Evolutionary conservation across 140 eudicot species (phyloP), one percentile per base, ranked within the genome.

Genomic region (Senecio squalidus): DNA sequence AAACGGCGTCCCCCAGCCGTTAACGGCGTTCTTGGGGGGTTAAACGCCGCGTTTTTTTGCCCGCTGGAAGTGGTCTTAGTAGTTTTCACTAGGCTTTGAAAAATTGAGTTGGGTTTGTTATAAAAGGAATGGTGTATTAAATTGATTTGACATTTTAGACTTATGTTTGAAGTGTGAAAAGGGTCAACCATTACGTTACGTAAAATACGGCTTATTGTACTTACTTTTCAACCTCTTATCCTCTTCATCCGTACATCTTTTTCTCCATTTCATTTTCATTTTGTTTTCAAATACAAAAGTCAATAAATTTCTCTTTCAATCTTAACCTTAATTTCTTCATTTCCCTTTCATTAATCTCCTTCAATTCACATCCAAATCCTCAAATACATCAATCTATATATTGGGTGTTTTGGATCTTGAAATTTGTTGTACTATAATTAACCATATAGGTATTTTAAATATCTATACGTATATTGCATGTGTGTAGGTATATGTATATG

Each of bases 171-270:
- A 60, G 25, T 41, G 9, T 31, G 3, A 65, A 65, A 60, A 60
- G 50, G 16, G 76, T 71, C 76, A 71, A 71, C 57, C 64, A 62
- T 53, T 34, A 15, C 28, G 18, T 44, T 71, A 71, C 76, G 76
- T 18, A 45, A 62, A 44, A 64, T 62, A 62, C 71, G 76, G 71
- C 70, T 40, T 24, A 5, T 62, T 71, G 76, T 71, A 71, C 76
- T 71, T 71, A 71, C 76, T 71, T 71, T 8, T 53, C 70, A 70
- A 50, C 68, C 67, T 68, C 68, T 40, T 52, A 65, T 66, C 30
- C 57, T 66, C 60, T 56, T 39, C 28, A 29, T 70, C 76, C 76
- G 76, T 71, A 71, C 76, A 71, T 44, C 65, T 54, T 53, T 62
- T 44, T 62, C 71, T 18, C 33, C 30, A 31, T 61, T 7, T 69